Percentiles rank a stretch among this genome's conserved stretches.
Conservation (phyloP, 2,329 filamentous ascomycete genomes). For the Massarina eburnea region DNA sequence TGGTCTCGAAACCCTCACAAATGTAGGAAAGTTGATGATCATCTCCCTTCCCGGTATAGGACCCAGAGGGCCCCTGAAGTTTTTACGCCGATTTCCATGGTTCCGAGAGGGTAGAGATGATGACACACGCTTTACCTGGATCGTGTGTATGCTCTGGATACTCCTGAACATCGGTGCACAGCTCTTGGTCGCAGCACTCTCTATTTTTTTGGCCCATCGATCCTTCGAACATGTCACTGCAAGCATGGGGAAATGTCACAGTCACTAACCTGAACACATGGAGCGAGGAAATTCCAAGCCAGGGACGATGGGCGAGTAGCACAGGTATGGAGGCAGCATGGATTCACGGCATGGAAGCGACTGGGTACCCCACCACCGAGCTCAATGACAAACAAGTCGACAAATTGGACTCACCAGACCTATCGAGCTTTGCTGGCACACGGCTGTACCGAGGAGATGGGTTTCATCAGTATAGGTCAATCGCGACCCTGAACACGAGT, state of each 20-base stretch:
- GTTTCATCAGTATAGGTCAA: conserved; percentile 34
- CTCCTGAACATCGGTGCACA: conserved; percentile 37
- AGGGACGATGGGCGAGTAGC: conserved; percentile 7
- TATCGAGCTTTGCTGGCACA: conserved; percentile 24
- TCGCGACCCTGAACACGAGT: conserved; percentile 32
- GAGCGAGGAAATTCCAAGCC: conserved; percentile 12
- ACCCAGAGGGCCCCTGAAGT: conserved; percentile 18
- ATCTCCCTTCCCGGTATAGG: conserved; percentile 32
- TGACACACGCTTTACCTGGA: conserved; percentile 35
- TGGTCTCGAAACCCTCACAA: conserved; percentile 31
- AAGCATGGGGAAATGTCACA: conserved; percentile 28
- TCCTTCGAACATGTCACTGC: conserved; percentile 27
- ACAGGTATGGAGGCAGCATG: conserved; percentile 28
- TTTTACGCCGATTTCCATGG: conserved; percentile 27
- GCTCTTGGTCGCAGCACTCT: conserved; percentile 35
- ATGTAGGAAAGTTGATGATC: conserved; percentile 38
- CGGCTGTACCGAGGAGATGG: conserved; percentile 26
- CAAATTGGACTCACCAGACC: conserved; percentile 8
- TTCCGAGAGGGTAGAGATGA: conserved; percentile 35
- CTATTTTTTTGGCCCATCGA: conserved; percentile 40
- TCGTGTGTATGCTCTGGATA: conserved; percentile 36
- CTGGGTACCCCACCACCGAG: conserved; percentile 21
- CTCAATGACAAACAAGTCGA: conserved; percentile 12
- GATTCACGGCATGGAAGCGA: conserved; percentile 32
- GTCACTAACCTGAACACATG: conserved; percentile 30